Conservation (phyloP, 208 protist genomes). For the Porcisia hertigi region DNA sequence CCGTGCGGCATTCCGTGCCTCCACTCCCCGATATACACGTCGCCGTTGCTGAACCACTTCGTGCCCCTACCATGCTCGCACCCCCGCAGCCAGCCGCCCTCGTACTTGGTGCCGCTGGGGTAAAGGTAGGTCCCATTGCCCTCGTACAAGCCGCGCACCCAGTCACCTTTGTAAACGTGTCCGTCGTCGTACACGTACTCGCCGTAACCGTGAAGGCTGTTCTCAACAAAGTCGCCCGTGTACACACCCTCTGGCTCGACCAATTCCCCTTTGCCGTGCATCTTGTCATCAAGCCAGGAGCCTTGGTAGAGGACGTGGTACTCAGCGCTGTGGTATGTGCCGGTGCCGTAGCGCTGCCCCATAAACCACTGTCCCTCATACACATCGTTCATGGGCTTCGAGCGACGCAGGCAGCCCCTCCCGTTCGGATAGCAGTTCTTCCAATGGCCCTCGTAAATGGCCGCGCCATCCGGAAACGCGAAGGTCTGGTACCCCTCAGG, state of each 20-base stretch:
- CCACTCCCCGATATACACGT: constrained; percentile 81
- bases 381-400: constrained; percentile 49
- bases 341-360: constrained; percentile 74
- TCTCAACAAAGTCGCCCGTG: constrained; percentile 78
- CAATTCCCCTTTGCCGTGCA: constrained; percentile 82
- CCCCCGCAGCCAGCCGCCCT: constrained; percentile 74
- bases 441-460: constrained; percentile 90
- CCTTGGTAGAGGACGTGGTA: constrained; percentile 80
- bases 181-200: constrained; percentile 88
- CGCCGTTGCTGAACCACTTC: constrained; percentile 79
- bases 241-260: constrained; percentile 83
- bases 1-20: constrained; percentile 70
- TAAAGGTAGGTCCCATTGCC: constrained; percentile 76
- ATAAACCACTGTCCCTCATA: constrained; percentile 92
- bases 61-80: constrained; percentile 74
- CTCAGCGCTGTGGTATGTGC: constrained; percentile 55
- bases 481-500: constrained; percentile 83
- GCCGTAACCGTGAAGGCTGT: constrained; percentile 79
- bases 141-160: constrained; percentile 69
- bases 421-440: constrained; percentile 87
- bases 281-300: constrained; percentile 78
- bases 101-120: constrained; percentile 73
- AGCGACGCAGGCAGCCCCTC: constrained; percentile 63
- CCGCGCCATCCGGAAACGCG: constrained; percentile 76
- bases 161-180: constrained; percentile 91